phyloP scores from a whole-genome alignment of 2,329 filamentous ascomycete genomes.

The Salinomyces thailandicus region DNA sequence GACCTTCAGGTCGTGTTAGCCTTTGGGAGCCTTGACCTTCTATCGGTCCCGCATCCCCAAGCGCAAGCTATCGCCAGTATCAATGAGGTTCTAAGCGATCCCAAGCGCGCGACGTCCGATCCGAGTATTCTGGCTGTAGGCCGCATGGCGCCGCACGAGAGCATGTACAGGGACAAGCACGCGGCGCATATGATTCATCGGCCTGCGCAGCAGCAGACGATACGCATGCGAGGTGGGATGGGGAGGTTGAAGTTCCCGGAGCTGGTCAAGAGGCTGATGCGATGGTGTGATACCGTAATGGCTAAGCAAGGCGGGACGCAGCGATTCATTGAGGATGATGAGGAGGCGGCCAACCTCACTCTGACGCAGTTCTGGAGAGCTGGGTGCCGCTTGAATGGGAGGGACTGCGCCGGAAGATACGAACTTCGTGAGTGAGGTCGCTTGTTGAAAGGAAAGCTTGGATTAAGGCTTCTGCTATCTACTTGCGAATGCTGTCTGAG shows the following conservation, averaged over 20 bases:
- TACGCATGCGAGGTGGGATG: constrained; percentile 25
- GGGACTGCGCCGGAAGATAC: constrained; percentile 20
- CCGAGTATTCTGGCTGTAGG: constrained; percentile 21
- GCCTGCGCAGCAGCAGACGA: constrained; percentile 25
- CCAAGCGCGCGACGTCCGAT: constrained; percentile 10
- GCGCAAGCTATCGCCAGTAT: constrained; percentile 20
- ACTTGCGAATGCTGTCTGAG: too few species aligned
- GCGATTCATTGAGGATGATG: constrained; percentile 22
- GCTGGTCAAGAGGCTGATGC: constrained; percentile 25
- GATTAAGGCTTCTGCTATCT: too few species aligned
- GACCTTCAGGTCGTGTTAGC: too few species aligned
- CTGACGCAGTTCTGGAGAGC: constrained; percentile 19
- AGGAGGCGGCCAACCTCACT: constrained; percentile 14
- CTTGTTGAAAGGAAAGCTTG: too few species aligned
- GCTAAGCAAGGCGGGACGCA: constrained; percentile 22
- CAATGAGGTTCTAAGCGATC: constrained; percentile 16
- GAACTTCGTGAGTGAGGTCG: too few species aligned
- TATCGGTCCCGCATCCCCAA: too few species aligned
- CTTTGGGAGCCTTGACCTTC: too few species aligned
- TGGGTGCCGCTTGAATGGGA: constrained; percentile 23
- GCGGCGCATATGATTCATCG: constrained; percentile 23
- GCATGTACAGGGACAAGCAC: constrained; percentile 24
- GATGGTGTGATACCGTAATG: constrained; percentile 25
- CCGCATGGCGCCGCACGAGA: constrained; percentile 26
- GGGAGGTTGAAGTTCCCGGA: constrained; percentile 20